Evolutionary conservation across 257 asterid genomes (phyloP).

Genomic region (Plantago elongata): DNA sequence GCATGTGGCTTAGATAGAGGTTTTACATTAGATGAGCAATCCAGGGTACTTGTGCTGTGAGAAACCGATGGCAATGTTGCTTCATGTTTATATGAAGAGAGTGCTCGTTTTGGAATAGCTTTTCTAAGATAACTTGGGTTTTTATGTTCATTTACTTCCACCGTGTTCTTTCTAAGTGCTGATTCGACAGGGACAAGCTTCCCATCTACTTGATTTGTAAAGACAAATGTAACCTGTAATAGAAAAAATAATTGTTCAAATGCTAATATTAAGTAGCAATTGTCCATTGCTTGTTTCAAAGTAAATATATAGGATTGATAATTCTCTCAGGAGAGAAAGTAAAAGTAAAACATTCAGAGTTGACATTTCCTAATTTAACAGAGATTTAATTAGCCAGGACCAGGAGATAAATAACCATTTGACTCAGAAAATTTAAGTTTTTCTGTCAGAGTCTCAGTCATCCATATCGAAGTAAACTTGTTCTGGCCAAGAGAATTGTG

Average conservation of each 20-base stretch:
- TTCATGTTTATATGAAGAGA: conserved; percentile 29
- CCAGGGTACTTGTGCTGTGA: conserved; percentile 26
- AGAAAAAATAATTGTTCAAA: conserved; percentile 10
- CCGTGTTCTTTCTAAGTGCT: conserved; percentile 27
- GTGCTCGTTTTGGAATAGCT: conserved; percentile 26
- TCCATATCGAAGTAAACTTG: background rate
- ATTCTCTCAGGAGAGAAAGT: background rate
- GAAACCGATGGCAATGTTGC: conserved; percentile 28
- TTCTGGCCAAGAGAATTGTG: background rate
- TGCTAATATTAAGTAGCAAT: conserved; percentile 5
- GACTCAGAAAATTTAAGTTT: background rate
- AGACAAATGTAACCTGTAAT: conserved; percentile 87
- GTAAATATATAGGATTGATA: background rate
- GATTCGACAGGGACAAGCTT: conserved; percentile 90
- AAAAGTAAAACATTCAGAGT: background rate
- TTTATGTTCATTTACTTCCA: conserved; percentile 27
- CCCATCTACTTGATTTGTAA: conserved; percentile 85
- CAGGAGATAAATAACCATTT: background rate
- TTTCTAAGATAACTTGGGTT: conserved; percentile 34
- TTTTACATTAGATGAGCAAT: conserved; percentile 31
- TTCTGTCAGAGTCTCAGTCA: background rate
- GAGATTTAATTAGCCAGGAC: background rate
- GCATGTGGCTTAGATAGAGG: conserved; percentile 40
- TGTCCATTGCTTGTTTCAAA: background rate
- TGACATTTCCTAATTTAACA: conserved; percentile 3